phyloP scores from a whole-genome alignment of 148 eudicot genomes.

The Limonium bicolor region DNA sequence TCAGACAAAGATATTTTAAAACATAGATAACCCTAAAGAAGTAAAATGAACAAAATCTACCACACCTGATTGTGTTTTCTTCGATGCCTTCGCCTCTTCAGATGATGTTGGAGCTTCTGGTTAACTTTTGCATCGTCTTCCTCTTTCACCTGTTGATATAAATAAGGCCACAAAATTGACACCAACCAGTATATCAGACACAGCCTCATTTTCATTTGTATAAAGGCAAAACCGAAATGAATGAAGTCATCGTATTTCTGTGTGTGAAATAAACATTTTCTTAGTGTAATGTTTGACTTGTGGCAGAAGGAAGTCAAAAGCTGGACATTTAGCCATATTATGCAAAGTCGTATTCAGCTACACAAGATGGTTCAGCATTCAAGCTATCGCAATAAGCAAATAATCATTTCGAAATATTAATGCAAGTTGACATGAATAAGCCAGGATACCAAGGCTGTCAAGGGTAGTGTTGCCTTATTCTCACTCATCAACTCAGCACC shows the following conservation, averaged over 20 bases:
- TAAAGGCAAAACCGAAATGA: neutral
- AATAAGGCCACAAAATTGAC: neutral
- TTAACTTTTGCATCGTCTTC: constrained; percentile 71
- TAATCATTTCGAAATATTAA: neutral
- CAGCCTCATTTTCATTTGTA: too few relatives aligned
- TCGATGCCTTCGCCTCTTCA: constrained; percentile 52
- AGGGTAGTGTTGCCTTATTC: neutral
- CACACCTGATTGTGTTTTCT: constrained; percentile 43
- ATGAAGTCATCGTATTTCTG: too few relatives aligned
- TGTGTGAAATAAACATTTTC: too few relatives aligned
- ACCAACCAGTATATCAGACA: too few relatives aligned
- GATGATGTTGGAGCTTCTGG: constrained; percentile 45
- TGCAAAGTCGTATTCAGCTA: neutral
- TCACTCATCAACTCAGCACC: neutral
- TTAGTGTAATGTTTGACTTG: too few relatives aligned
- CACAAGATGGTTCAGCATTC: neutral
- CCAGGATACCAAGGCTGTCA: neutral
- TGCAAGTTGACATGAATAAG: neutral
- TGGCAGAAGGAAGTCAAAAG: too few relatives aligned
- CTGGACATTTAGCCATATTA: too few relatives aligned
- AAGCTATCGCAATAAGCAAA: neutral
- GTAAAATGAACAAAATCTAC: constrained; percentile 9
- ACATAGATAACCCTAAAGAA: constrained; percentile 4
- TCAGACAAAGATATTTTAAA: too few relatives aligned
- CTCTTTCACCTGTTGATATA: constrained; percentile 70